Base-by-base conservation (phyloP, 345 rosid genomes). In the Eucalyptus erythrocorys region DNA sequence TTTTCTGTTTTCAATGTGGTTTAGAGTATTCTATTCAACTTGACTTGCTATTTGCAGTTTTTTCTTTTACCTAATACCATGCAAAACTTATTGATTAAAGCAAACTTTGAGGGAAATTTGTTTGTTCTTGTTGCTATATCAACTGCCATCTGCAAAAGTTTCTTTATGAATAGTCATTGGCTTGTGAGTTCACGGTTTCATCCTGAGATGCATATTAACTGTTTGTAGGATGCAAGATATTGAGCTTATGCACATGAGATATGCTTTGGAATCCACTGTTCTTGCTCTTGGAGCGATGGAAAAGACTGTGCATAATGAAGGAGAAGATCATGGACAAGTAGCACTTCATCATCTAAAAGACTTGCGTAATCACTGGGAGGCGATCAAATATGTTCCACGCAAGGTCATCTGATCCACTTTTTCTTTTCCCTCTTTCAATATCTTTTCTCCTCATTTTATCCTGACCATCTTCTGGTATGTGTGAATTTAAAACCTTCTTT, bases 191-290 rank as follows among this genome's bases (percentile, higher is more conserved):
- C 27, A 21, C 6, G 13, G 15, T 45, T 42, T 76, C 49, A 71
- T 88, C 47, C 51, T 85, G 82, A 32, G 87, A 89, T 42, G 32
- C 50, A 49, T 85, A 61, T 7, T 26, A 34, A 13, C 81, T 42
- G 47, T 57, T 84, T 90, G 66, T 88, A 97, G 99, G 96, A 92
- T 95, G 96, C 96, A 95, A 92, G 99, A 97, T 92, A 94, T 96
- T 92, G 99, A 97, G 92, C 94, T 97, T 90, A 96, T 97, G 98
- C 97, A 93, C 92, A 95, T 97, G 98, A 97, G 96, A 87, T 97
- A 97, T 96, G 96, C 98, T 88, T 87, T 97, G 94, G 99, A 96
- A 91, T 96, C 99, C 81, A 91, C 92, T 80, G 96, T 96, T 85
- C 95, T 97, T 89, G 97, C 98, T 34, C 91, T 97, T 76, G 96